Evolutionary conservation across 306 rosid species (phyloP), one percentile per base, ranked within the genome.

Genomic region (barrel medic (Medicago truncatula)): DNA sequence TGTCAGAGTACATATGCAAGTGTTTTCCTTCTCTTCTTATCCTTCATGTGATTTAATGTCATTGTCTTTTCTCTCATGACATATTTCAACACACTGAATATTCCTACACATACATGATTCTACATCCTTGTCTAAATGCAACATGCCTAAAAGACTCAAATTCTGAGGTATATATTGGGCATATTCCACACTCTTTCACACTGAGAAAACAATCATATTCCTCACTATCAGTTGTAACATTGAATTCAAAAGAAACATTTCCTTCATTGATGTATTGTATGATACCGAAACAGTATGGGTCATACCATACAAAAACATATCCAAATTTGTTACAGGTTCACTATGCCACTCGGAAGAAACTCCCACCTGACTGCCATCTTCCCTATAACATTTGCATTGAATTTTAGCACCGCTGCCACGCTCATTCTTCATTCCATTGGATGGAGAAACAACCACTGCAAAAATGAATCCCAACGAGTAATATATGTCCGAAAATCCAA

Each of bases 291-390:
- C 74, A 75, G 12, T 56, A 67, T 57, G 83, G 80, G 78, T 83
- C 86, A 54, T 78, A 83, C 86, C 83, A 83, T 6, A 66, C 16
- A 65, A 9, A 73, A 66, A 82, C 79, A 82, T 34, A 2, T 63
- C 38, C 46, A 63, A 46, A 3, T 63, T 23, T 7, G 69, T 63
- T 3, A 36, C 3, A 36, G 38, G 38, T 34, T 63, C 6, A n/a
- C 23, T 63, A 63, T 38, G n/a, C n/a, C 38, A 13, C 69, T 46
- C 38, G 1, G 69, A 9, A 63, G 4, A 34, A 34, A 34, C 6
- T 34, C 38, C 38, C 38, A 5, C 8, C 67, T 23, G 60, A 39
- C 4, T 15, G 12, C 65, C 75, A 1, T 53, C 71, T 56, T 44
- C 40, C 9, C 7, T 20, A 44, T 20, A 6, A 1, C 50, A 11